Percentiles rank a stretch among this genome's conserved stretches.
phyloP scores from a whole-genome alignment of 2,329 filamentous ascomycete species.

The Aureobasidium leucospermi region DNA sequence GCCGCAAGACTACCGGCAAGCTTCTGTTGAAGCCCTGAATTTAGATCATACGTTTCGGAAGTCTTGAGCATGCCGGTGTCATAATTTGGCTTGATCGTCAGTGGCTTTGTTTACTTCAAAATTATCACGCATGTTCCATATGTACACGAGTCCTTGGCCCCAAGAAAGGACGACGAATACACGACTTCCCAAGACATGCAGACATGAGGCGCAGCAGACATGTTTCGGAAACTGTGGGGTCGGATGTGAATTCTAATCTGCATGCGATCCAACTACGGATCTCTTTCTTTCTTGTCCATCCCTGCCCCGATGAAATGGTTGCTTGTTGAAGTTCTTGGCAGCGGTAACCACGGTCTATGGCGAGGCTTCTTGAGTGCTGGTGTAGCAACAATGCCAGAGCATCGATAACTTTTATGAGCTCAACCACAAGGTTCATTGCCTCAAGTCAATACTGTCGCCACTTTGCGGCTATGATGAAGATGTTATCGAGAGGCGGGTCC shows the following conservation, averaged over 20 bases:
- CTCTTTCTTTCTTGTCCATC: background rate
- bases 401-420: too few species aligned
- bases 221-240: constrained; percentile 3
- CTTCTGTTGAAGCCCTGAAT: constrained; percentile 55
- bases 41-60: background rate
- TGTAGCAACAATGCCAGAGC: too few species aligned
- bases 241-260: background rate
- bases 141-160: constrained; percentile 8
- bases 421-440: too few species aligned
- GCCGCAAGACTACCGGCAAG: constrained; percentile 78
- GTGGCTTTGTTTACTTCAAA: background rate
- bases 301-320: background rate
- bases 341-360: background rate
- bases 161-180: constrained; percentile 7
- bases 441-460: background rate
- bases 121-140: background rate
- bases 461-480: background rate
- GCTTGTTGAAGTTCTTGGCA: background rate
- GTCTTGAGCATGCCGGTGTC: background rate
- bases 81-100: background rate
- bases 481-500: background rate
- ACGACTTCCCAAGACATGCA: background rate
- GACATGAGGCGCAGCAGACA: constrained; percentile 3
- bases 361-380: too few species aligned
- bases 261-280: background rate